A percentile compares a stretch with the other conserved stretches of the same genome.
These are phyloP conservation scores for Nigrospora sphaerica DNA, from an alignment of 2,329 filamentous ascomycete genomes.

Conservation along the genomic window DNA sequence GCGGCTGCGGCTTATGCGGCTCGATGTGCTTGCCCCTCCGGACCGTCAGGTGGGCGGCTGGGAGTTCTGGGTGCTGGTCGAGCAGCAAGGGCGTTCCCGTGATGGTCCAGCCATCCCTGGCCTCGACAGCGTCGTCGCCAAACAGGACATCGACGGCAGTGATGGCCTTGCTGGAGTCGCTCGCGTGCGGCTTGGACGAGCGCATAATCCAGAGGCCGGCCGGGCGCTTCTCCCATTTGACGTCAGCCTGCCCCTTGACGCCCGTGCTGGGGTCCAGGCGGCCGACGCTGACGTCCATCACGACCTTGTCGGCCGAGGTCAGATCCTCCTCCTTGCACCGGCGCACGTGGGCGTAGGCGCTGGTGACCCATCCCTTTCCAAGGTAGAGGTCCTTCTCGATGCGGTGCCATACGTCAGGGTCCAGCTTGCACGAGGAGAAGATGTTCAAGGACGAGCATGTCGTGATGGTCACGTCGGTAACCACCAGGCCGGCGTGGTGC, in stretches of 20 bases:
- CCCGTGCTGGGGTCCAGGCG: conserved; percentile 60
- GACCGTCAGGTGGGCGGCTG: conserved; percentile 70
- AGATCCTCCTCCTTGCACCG: conserved; percentile 84
- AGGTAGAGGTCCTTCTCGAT: conserved; percentile 88
- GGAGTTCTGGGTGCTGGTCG: conserved; percentile 51
- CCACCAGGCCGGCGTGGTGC: conserved; percentile 75
- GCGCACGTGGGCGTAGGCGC: conserved; percentile 74
- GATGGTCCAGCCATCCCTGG: conserved; percentile 76
- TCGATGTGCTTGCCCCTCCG: conserved; percentile 62
- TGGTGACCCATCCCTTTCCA: conserved; percentile 63
- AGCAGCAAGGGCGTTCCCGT: conserved; percentile 68
- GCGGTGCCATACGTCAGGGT: conserved; percentile 67
- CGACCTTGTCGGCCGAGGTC: conserved; percentile 63
- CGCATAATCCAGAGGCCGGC: conserved; percentile 79
- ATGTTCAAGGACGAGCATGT: conserved; percentile 69
- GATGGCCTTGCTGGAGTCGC: conserved; percentile 66
- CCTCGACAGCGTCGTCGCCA: conserved; percentile 85
- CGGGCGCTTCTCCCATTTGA: conserved; percentile 70
- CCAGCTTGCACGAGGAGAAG: conserved; percentile 70
- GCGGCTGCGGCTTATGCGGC: conserved; percentile 61
- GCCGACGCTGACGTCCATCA: conserved; percentile 72
- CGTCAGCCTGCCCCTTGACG: conserved; percentile 45
- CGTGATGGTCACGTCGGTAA: conserved; percentile 77
- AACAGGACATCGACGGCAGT: conserved; percentile 84
- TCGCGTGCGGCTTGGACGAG: conserved; percentile 63